Conservation (phyloP, 306 rosid genomes). For the Urtica urens region DNA sequence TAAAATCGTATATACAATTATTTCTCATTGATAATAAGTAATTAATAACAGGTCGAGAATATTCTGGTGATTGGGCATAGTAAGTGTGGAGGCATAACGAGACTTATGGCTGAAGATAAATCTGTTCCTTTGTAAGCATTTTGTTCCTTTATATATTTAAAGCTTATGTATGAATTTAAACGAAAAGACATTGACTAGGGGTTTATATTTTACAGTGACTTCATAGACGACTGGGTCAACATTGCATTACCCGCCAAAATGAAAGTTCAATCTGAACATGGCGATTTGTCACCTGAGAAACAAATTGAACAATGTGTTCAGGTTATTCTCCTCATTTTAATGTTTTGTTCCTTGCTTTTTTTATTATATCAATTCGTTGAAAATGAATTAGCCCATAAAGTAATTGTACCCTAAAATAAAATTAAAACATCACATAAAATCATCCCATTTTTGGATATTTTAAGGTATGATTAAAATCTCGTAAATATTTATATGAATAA, state of each 20-base stretch:
- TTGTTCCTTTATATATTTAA: neutral
- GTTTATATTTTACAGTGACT: conserved; percentile 41
- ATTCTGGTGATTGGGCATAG: conserved; percentile 66
- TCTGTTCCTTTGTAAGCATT: conserved; percentile 30
- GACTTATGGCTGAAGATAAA: conserved; percentile 54
- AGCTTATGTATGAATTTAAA: neutral
- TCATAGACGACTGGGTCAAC: conserved; percentile 67
- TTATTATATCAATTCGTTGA: too few relatives aligned
- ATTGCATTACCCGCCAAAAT: conserved; percentile 40
- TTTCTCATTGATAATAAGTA: neutral
- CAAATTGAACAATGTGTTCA: conserved; percentile 30
- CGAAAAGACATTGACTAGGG: too few relatives aligned
- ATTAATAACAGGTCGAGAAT: conserved; percentile 28
- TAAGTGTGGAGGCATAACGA: conserved; percentile 47
- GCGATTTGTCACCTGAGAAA: neutral
- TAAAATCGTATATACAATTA: neutral
- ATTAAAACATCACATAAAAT: neutral
- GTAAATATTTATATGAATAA: neutral
- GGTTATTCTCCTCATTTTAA: conserved; percentile 16
- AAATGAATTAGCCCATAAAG: too few relatives aligned
- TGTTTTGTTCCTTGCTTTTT: too few relatives aligned
- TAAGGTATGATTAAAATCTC: neutral
- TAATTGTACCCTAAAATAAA: too few relatives aligned
- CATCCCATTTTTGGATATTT: too few relatives aligned
- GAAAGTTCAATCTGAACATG: conserved; percentile 20